Evolutionary conservation across 2,329 filamentous ascomycete species (phyloP), one percentile per base, ranked within the genome.

Genomic region (Westerdykella ornata): DNA sequence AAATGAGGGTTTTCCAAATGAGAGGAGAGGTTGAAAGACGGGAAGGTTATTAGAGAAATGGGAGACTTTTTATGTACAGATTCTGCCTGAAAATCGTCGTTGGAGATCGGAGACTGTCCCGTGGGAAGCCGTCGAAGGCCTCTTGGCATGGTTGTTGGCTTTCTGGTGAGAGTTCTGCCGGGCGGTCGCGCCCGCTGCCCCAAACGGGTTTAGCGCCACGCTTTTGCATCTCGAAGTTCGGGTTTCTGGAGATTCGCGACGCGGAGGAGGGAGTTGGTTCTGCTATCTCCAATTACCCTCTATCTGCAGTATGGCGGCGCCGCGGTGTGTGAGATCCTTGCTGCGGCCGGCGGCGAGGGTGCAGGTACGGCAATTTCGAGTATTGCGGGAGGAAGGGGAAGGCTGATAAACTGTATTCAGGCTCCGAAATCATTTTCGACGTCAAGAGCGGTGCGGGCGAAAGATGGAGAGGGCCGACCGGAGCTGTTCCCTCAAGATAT

Each of bases 311-410:
- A 73, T 73, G 71, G 66, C 71, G 42, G 56, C 63, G 45, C 68
- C 69, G 41, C 54, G 65, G 49, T 70, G 66, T 62, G 54, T 65
- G 48, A 62, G 69, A 54, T 68, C 70, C 37, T 60, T 72, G 5
- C 49, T 69, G 46, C 63, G 65, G 48, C 58, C 67, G 14, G 59
- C 60, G 18, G 73, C 71, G 59, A 60, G 70, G 48, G 49, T 66
- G 30, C 68, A 64, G 58, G 71, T 72, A 46, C 22, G 22, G 3
- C 4, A 4, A 41, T 53, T 38, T 31, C 41, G 5, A 12, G 37
- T 12, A n/a, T 18, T 38, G 45, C 40, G 37, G 22, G 18, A 11
- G 6, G 18, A 11, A 7, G 16, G 31, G 38, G 16, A 35, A 34
- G 30, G 30, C 16, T 14, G 30, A 17, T 33, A n/a, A 8, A 17